These are phyloP conservation scores for Tetrapisispora namnaoensis DNA, from an alignment of 805 yeast genomes.

Conservation along the genomic window DNA sequence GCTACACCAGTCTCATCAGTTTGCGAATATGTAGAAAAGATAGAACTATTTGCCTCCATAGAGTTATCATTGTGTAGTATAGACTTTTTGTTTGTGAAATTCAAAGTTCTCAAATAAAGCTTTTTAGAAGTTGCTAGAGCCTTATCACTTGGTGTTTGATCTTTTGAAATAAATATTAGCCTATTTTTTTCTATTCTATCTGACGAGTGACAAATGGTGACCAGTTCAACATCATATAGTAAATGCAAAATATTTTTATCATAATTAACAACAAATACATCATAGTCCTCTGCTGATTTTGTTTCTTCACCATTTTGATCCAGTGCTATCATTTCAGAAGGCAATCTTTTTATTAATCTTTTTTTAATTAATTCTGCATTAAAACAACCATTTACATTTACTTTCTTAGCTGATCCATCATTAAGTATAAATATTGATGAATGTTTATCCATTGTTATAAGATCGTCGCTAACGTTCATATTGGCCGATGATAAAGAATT, in stretches of 20 bases:
- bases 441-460: slow-evolving; percentile 29
- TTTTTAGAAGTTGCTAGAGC: slow-evolving; percentile 50
- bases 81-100: slow-evolving; percentile 12
- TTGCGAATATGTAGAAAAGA: neutral
- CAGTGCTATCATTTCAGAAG: slow-evolving; percentile 18
- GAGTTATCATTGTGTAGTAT: slow-evolving; percentile 4
- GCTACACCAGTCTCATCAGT: neutral
- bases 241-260: slow-evolving; percentile 34
- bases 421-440: slow-evolving; percentile 60
- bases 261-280: slow-evolving; percentile 48
- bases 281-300: slow-evolving; percentile 34
- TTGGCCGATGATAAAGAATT: slow-evolving; percentile 10
- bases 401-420: slow-evolving; percentile 59
- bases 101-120: slow-evolving; percentile 28
- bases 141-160: slow-evolving; percentile 51
- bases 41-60: neutral
- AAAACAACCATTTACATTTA: slow-evolving; percentile 69
- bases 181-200: slow-evolving; percentile 64
- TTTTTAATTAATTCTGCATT: slow-evolving; percentile 70
- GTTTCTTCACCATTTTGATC: slow-evolving; percentile 19
- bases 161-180: slow-evolving; percentile 52
- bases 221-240: slow-evolving; percentile 69
- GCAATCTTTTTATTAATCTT: slow-evolving; percentile 49
- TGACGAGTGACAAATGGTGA: slow-evolving; percentile 69
- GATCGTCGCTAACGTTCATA: slow-evolving; percentile 16